phyloP scores from a whole-genome alignment of 768 basidiomycete genomes.

The Kwoniella europaea region DNA sequence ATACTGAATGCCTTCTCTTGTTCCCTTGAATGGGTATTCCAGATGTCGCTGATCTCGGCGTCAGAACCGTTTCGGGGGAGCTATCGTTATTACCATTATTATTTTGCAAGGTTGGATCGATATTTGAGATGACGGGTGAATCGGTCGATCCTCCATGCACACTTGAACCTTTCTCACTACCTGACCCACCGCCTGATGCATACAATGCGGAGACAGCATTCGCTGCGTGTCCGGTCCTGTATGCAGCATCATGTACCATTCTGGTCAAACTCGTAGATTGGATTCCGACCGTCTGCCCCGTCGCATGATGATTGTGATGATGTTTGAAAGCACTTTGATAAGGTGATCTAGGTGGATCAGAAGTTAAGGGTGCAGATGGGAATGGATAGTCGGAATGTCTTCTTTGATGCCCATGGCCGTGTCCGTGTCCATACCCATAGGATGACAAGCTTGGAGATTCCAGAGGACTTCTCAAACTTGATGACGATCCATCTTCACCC shows the following conservation, averaged over 20 bases:
- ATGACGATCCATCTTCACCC: conserved; percentile 22
- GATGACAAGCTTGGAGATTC: conserved; percentile 33
- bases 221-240: conserved; percentile 48
- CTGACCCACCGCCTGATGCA: conserved; percentile 17
- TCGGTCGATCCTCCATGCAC: conserved; percentile 21
- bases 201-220: conserved; percentile 25
- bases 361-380: conserved; percentile 18
- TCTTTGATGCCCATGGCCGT: conserved; percentile 19
- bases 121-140: conserved; percentile 11
- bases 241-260: conserved; percentile 55
- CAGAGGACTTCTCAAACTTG: conserved; percentile 32
- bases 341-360: conserved; percentile 36
- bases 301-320: conserved; percentile 17
- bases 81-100: not conserved
- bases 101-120: not conserved
- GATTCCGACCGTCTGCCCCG: conserved; percentile 26
- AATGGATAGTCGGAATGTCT: conserved; percentile 40
- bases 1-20: conserved; percentile 16
- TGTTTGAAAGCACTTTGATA: conserved; percentile 6
- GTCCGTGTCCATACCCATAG: not conserved
- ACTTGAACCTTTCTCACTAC: conserved; percentile 39
- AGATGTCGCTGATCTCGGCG: conserved; percentile 21
- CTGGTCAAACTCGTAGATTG: conserved; percentile 42
- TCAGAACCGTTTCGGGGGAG: conserved; percentile 24
- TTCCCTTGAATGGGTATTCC: not conserved